phyloP scores from a whole-genome alignment of 768 basidiomycete species.

The Boletus rubropictus region DNA sequence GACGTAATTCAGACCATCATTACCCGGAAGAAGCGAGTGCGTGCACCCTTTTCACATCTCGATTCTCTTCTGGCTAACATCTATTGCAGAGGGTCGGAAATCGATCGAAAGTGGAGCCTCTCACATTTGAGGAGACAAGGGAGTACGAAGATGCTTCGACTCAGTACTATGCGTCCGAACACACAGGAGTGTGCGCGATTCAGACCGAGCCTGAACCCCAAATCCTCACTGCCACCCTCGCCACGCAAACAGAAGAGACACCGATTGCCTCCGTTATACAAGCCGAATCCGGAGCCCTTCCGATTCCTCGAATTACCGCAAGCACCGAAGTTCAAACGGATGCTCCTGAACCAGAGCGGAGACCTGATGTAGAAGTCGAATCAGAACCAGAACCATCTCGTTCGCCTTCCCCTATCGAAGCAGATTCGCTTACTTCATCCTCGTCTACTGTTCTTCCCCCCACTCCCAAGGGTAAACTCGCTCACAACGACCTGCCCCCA shows the following conservation, averaged over 20 bases:
- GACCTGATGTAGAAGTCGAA: slow-evolving; percentile 21
- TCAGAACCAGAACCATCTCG: slow-evolving; percentile 30
- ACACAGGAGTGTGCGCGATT: slow-evolving; percentile 39
- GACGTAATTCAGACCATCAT: slow-evolving; percentile 87
- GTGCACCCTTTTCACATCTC: slow-evolving; percentile 9
- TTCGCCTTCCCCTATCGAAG: slow-evolving; percentile 41
- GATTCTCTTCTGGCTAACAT: slow-evolving; percentile 12
- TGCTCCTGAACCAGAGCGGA: slow-evolving; percentile 33
- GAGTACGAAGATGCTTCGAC: slow-evolving; percentile 73
- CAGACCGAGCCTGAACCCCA: slow-evolving; percentile 63
- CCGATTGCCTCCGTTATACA: slow-evolving; percentile 28
- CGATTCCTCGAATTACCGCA: slow-evolving; percentile 27
- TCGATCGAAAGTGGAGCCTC: slow-evolving; percentile 45
- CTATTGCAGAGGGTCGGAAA: slow-evolving; percentile 56
- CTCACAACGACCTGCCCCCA: slow-evolving; percentile 55
- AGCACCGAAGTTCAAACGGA: slow-evolving; percentile 67
- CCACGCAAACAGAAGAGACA: slow-evolving; percentile 51
- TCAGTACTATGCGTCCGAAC: slow-evolving; percentile 59
- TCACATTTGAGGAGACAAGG: slow-evolving; percentile 52
- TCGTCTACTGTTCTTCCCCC: slow-evolving; percentile 69
- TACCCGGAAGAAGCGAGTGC: slow-evolving; percentile 71
- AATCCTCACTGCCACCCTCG: slow-evolving; percentile 40
- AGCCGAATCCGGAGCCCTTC: slow-evolving; percentile 34
- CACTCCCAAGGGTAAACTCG: slow-evolving; percentile 51
- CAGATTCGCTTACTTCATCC: slow-evolving; percentile 62